Evolutionary conservation across 805 yeast species (phyloP).

Genomic region (Peterozyma toletana): DNA sequence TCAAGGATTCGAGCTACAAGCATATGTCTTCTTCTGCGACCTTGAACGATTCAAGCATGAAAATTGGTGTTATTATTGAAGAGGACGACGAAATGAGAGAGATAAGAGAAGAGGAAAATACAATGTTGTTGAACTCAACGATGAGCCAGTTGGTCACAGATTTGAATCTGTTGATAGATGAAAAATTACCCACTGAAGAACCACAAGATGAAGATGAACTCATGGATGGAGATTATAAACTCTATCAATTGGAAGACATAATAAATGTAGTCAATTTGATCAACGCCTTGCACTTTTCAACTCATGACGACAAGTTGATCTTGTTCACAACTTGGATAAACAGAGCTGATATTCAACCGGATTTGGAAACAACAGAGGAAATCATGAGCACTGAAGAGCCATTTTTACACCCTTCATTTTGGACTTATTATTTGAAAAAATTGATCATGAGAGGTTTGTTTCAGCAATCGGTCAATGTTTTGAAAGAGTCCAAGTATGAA

Average conservation of each 20-base stretch:
- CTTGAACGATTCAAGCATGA: conserved; percentile 14
- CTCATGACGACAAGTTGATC: conserved; percentile 32
- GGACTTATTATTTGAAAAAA: conserved; percentile 53
- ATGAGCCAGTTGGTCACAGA: conserved; percentile 17
- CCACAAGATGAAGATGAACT: conserved; percentile 4
- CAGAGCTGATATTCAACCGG: conserved; percentile 62
- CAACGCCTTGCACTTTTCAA: conserved; percentile 41
- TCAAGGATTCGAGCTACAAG: conserved; percentile 33
- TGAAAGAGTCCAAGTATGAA: conserved; percentile 35
- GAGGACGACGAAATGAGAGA: conserved; percentile 29
- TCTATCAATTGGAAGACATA: conserved; percentile 29
- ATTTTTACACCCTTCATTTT: conserved; percentile 45
- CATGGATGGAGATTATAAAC: conserved; percentile 11
- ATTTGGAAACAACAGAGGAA: conserved; percentile 37
- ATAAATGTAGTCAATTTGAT: conserved; percentile 51
- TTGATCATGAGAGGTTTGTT: conserved; percentile 57
- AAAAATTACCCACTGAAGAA: conserved; percentile 14
- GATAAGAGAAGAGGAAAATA: conserved; percentile 23
- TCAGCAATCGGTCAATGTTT: conserved; percentile 42
- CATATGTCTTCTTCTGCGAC: conserved; percentile 10
- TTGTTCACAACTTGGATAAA: conserved; percentile 57
- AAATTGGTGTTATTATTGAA: conserved; percentile 24
- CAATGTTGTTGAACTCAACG: conserved; percentile 23
- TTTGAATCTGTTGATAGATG: conserved; percentile 22
- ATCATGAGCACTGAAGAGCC: conserved; percentile 37